These are phyloP conservation scores for Fusarium setosum DNA, from an alignment of 2,329 filamentous ascomycete species.

Conservation along the genomic window DNA sequence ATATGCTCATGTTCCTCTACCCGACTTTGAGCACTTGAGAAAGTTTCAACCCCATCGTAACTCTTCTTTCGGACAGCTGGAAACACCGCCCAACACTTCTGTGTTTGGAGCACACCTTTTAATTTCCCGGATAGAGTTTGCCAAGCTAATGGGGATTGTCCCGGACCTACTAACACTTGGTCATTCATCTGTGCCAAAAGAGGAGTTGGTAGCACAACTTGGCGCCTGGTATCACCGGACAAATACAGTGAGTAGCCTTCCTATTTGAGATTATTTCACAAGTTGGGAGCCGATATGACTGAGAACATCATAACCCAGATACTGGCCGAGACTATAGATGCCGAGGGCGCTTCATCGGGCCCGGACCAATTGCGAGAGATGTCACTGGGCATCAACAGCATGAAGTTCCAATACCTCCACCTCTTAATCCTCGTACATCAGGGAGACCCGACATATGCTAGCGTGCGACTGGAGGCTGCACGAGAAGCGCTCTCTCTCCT, in stretches of 20 bases:
- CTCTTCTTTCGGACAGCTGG: background rate
- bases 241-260: background rate
- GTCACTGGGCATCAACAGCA: constrained; percentile 2
- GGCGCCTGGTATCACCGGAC: background rate
- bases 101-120: background rate
- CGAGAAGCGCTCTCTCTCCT: constrained; percentile 3
- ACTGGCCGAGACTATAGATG: background rate
- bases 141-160: background rate
- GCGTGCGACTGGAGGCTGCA: background rate
- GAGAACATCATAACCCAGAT: background rate
- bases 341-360: background rate
- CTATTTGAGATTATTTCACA: background rate
- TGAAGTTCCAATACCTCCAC: constrained; percentile 9
- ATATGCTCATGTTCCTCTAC: background rate
- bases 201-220: background rate
- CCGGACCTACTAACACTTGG: background rate
- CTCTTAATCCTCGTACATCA: background rate
- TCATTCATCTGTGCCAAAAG: too few relatives aligned
- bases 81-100: rapidly evolving
- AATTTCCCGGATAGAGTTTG: background rate
- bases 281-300: background rate
- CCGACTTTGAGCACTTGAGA: background rate
- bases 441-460: background rate
- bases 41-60: background rate
- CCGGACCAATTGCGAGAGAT: constrained; percentile 1